Evolutionary conservation across 805 yeast genomes (phyloP).

Genomic region (Yarrowia keelungensis): DNA sequence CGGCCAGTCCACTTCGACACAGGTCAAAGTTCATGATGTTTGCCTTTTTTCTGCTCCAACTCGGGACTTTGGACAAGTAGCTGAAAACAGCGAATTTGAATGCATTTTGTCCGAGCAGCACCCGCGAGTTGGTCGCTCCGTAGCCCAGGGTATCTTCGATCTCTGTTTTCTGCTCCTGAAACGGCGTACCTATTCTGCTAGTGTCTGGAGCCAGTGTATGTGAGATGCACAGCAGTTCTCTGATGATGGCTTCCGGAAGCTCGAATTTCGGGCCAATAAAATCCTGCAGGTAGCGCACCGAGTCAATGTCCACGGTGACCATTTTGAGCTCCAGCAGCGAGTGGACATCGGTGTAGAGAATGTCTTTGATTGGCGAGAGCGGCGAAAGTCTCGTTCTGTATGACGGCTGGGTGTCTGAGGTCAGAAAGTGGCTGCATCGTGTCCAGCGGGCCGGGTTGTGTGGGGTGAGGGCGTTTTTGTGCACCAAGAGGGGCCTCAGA

Average conservation of each 20-base stretch:
- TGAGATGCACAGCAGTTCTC: constrained; percentile 23
- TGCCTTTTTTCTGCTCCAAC: constrained; percentile 35
- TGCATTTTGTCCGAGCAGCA: constrained; percentile 1
- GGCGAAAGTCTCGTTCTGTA: constrained; percentile 32
- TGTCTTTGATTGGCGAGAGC: constrained; percentile 14
- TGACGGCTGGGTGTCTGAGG: constrained; percentile 22
- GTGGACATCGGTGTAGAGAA: constrained; percentile 19
- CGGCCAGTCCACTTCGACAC: constrained; percentile 10
- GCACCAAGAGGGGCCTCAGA: neutral
- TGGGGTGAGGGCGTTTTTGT: neutral
- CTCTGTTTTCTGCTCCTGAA: neutral
- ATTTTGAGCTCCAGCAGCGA: constrained; percentile 28
- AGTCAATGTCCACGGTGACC: constrained; percentile 15
- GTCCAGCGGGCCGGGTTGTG: neutral
- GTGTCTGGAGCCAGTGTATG: neutral
- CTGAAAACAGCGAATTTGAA: constrained; percentile 5
- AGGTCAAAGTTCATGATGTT: constrained; percentile 33
- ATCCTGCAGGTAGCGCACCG: constrained; percentile 9
- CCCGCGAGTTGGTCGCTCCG: constrained; percentile 1
- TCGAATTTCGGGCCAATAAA: constrained; percentile 23
- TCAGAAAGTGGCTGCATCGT: constrained; percentile 7
- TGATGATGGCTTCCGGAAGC: constrained; percentile 15
- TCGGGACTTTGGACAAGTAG: constrained; percentile 20
- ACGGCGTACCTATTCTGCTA: neutral
- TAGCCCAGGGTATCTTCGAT: constrained; percentile 16